Conservation (phyloP, 805 yeast species). For the Saturnispora bothae region DNA sequence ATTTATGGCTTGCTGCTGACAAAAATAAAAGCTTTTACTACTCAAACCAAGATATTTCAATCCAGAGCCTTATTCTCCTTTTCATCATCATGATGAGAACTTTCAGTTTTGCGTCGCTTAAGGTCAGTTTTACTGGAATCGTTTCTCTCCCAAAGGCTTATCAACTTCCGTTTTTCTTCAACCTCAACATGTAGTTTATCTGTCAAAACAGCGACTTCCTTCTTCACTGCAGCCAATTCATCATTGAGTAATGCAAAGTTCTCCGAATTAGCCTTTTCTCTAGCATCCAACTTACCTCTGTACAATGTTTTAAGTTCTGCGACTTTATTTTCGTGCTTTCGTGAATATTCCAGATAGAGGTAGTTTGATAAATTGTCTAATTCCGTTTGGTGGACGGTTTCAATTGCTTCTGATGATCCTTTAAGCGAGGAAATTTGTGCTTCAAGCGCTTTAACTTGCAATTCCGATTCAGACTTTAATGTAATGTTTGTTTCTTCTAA, state of each 20-base stretch:
- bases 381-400: constrained; percentile 8
- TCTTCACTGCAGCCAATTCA: constrained; percentile 25
- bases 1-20: no score
- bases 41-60: no score
- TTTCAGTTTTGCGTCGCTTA: not conserved
- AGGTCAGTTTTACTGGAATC: constrained; percentile 10
- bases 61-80: not conserved
- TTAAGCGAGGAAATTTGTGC: no score
- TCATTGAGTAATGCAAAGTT: constrained; percentile 12
- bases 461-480: no score
- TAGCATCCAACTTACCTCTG: constrained; percentile 41
- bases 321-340: constrained; percentile 68
- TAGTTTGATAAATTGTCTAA: constrained; percentile 17
- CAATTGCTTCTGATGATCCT: not conserved
- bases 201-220: constrained; percentile 44
- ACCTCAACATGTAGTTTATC: constrained; percentile 39
- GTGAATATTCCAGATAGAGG: constrained; percentile 61
- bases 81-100: not conserved
- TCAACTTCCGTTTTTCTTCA: constrained; percentile 47
- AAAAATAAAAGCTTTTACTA: no score
- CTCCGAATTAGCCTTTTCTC: constrained; percentile 22
- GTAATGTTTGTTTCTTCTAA: no score
- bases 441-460: no score
- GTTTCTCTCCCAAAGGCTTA: constrained; percentile 34
- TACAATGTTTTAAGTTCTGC: constrained; percentile 48